These are phyloP conservation scores for Cystobasidium pallidum DNA, from an alignment of 1,284 basidiomycete species.

Conservation along the genomic window DNA sequence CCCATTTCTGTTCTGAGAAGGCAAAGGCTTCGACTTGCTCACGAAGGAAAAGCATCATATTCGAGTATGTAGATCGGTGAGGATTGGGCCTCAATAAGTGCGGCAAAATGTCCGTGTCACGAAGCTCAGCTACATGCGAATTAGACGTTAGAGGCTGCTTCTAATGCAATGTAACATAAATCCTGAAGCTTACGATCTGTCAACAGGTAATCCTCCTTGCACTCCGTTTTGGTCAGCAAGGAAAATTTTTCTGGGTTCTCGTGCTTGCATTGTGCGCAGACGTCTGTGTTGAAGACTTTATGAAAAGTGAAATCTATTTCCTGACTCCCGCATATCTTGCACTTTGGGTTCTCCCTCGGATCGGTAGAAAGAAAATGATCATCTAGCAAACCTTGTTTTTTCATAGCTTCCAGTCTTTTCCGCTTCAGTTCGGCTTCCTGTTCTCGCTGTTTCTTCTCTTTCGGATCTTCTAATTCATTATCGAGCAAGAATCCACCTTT, in stretches of 20 bases:
- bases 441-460: slow-evolving; percentile 48
- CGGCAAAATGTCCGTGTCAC: slow-evolving; percentile 86
- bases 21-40: slow-evolving; percentile 95
- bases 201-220: slow-evolving; percentile 70
- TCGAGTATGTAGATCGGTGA: slow-evolving; percentile 92
- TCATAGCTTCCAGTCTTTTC: slow-evolving; percentile 51
- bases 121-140: slow-evolving; percentile 76
- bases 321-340: slow-evolving; percentile 75
- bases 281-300: slow-evolving; percentile 77
- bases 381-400: slow-evolving; percentile 46
- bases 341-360: slow-evolving; percentile 73
- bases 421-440: slow-evolving; percentile 50
- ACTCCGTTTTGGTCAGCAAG: slow-evolving; percentile 96
- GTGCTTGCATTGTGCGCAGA: slow-evolving; percentile 89
- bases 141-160: background rate
- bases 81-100: slow-evolving; percentile 96
- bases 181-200: slow-evolving; percentile 61
- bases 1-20: slow-evolving; percentile 87
- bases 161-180: too few relatives aligned
- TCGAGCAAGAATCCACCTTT: slow-evolving; percentile 90
- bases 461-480: slow-evolving; percentile 62
- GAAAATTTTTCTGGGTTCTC: slow-evolving; percentile 88
- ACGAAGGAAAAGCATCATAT: slow-evolving; percentile 99
- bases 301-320: slow-evolving; percentile 81
- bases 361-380: slow-evolving; percentile 56